These are phyloP conservation scores for Rauvolfia tetraphylla DNA, from an alignment of 257 asterid genomes.

Conservation along the genomic window DNA sequence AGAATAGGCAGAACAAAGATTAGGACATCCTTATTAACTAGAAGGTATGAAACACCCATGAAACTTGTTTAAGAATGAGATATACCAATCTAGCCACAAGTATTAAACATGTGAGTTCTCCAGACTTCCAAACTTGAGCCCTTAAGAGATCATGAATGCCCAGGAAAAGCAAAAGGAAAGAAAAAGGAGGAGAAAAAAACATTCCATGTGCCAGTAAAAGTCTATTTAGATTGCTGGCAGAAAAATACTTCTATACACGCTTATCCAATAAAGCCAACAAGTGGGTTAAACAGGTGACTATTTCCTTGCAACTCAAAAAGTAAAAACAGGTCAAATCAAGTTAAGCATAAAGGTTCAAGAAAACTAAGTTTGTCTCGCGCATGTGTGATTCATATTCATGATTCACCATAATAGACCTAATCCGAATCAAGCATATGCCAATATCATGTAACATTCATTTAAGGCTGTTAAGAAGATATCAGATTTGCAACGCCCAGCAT, in stretches of 20 bases:
- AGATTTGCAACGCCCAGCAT: neutral
- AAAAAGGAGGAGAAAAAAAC: too few species aligned
- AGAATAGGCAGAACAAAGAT: neutral
- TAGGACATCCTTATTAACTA: neutral
- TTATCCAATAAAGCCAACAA: too few species aligned
- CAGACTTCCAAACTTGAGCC: neutral
- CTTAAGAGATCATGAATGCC: neutral
- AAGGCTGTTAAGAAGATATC: neutral
- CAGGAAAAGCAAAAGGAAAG: neutral
- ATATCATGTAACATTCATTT: neutral
- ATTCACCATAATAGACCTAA: neutral
- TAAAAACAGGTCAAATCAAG: too few species aligned
- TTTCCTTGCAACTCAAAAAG: too few species aligned
- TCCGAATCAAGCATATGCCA: neutral
- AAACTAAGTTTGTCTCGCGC: neutral
- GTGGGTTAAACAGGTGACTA: conserved; percentile 30
- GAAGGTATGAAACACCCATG: neutral
- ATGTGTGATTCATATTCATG: neutral
- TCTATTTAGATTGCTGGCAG: too few species aligned
- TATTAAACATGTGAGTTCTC: neutral
- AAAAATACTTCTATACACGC: too few species aligned
- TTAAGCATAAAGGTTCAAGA: neutral
- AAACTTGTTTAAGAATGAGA: neutral
- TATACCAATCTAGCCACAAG: neutral
- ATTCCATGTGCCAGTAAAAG: neutral